Conservation (phyloP, 2,329 filamentous ascomycete genomes). For the Alternaria sp. region DNA sequence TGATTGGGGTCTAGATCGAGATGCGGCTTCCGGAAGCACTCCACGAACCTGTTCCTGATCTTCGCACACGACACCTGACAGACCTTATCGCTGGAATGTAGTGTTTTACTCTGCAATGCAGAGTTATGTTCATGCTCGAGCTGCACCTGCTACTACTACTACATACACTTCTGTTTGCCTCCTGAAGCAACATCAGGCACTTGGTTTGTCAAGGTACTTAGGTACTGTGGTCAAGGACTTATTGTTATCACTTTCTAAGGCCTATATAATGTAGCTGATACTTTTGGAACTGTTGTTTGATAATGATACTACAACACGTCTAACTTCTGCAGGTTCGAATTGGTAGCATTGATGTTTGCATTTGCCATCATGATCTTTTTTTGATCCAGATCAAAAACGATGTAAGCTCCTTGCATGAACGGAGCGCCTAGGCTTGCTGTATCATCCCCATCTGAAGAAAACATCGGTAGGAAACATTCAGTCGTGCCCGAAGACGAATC, state of each 20-base stretch:
- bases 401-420: background rate
- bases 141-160: background rate
- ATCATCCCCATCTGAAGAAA: background rate
- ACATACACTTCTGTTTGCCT: background rate
- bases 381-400: background rate
- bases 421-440: background rate
- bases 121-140: background rate
- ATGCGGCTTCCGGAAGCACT: background rate
- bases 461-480: background rate
- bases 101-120: background rate
- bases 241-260: background rate
- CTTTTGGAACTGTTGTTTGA: background rate
- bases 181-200: background rate
- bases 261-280: background rate
- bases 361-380: background rate
- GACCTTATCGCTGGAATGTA: background rate
- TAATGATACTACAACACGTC: background rate
- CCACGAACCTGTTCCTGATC: background rate
- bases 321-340: background rate
- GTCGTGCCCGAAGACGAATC: background rate
- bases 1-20: background rate
- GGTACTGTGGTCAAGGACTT: background rate
- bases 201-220: background rate
- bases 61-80: background rate
- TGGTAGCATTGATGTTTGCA: background rate